Conservation (phyloP, 2,329 filamentous ascomycete species). For the Colletotrichum costaricense region DNA sequence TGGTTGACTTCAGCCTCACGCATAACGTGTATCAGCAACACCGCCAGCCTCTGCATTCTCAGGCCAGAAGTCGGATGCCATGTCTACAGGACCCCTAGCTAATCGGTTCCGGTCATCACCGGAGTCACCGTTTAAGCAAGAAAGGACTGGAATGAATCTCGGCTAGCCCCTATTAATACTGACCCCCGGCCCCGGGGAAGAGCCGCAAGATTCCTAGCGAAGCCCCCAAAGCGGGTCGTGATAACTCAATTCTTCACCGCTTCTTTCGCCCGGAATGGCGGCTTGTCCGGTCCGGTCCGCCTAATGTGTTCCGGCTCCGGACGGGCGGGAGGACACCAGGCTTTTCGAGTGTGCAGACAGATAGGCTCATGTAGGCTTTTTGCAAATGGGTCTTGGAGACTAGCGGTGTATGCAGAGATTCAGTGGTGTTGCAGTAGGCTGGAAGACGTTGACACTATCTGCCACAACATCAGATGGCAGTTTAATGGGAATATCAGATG, state of each 20-base stretch:
- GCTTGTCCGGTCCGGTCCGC: slow-evolving; percentile 27
- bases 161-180: not conserved
- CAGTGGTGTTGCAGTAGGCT: not conserved
- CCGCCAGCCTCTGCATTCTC: not conserved
- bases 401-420: slow-evolving; percentile 5
- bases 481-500: not conserved
- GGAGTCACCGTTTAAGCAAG: not conserved
- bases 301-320: slow-evolving; percentile 1
- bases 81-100: not conserved
- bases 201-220: not conserved
- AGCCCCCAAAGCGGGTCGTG: not conserved
- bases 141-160: not conserved
- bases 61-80: not conserved
- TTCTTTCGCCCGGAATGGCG: slow-evolving; percentile 18
- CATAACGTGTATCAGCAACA: not conserved
- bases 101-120: no score
- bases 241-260: slow-evolving; percentile 20
- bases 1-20: not conserved
- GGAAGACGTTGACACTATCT: not conserved
- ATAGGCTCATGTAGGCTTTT: not conserved
- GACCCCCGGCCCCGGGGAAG: not conserved
- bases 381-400: not conserved
- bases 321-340: not conserved
- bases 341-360: not conserved
- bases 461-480: not conserved